Base-by-base conservation (phyloP, 176 grass and related monocot species). In the Phyllostachys edulis region DNA sequence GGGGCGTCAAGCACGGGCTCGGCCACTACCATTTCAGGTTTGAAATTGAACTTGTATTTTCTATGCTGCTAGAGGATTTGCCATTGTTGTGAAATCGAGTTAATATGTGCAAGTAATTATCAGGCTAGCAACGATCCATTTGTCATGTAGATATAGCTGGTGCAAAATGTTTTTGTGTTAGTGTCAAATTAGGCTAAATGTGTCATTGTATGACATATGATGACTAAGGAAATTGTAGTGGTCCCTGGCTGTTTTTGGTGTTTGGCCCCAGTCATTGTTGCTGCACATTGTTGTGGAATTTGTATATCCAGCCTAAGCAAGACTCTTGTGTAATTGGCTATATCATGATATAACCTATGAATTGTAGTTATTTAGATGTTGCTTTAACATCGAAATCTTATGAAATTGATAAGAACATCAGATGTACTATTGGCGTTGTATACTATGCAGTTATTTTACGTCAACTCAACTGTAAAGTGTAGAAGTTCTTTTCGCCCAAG, bases 1-100 rank as follows among this genome's bases (percentile, higher is more conserved):
- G 93, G 84, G 96, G 96, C 12, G 93, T 96, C 38, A 99, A 99
- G 79, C 93, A 99, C 75, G 96, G 96, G 38, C 93, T 96, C 1
- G 96, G 96, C 1, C 93, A 96, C 88, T 98, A 98, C 87, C 96
- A 98, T 92, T 98, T 98, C 96, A 98, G 96, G 96, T 95, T 80
- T 80, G 51, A 29, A 67, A 69, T 42, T 57, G 4, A 61, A 69
- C 75, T 16, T 78, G 18, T 32, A 73, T 85, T 84, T 82, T 45
- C 32, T 74, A 41, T 32, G 1, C 45, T 86, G 7, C 18, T 61
- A 61, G 7, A 71, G 44, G 70, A 85, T 88, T 50, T 36, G 2
- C 5, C 5, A 39, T 81, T 63, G 17, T 57, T 73, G 57, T 79
- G 79, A 56, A 82, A 63, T 71, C 7, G 32, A 82, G 20, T 79